phyloP scores from a whole-genome alignment of 148 eudicot species.

The Simmondsia chinensis region DNA sequence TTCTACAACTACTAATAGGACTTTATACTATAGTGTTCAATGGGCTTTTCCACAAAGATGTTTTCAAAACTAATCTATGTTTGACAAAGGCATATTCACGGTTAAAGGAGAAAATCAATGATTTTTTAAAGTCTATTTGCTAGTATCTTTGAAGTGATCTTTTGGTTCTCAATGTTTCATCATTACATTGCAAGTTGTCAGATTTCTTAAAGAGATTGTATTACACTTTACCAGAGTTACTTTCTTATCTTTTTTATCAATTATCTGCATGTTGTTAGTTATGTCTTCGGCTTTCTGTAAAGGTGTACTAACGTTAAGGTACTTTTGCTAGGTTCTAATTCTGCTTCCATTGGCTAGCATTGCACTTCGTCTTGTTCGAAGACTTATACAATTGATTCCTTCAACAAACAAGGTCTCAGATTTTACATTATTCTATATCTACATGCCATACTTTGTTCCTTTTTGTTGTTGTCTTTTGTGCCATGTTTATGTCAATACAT shows the following conservation, averaged over 20 bases:
- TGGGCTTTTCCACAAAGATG: too few species aligned
- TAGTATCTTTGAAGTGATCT: too few species aligned
- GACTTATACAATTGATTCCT: slow-evolving; percentile 76
- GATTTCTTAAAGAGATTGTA: too few species aligned
- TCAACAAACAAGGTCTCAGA: slow-evolving; percentile 50
- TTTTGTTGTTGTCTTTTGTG: background rate
- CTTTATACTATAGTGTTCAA: too few species aligned
- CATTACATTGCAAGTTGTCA: too few species aligned
- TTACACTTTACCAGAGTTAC: too few species aligned
- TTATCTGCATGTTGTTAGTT: background rate
- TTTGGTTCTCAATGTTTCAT: too few species aligned
- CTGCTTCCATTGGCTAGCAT: slow-evolving; percentile 80
- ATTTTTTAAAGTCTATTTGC: too few species aligned
- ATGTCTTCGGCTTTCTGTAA: background rate
- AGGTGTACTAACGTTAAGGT: background rate
- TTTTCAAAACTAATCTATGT: too few species aligned
- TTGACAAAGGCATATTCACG: too few species aligned
- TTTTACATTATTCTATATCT: background rate
- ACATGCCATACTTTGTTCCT: background rate
- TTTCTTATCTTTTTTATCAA: background rate
- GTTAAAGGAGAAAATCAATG: too few species aligned
- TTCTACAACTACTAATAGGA: too few species aligned
- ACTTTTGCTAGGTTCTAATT: slow-evolving; percentile 54
- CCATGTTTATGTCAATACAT: background rate
- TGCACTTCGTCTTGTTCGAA: slow-evolving; percentile 70